phyloP scores from a whole-genome alignment of 2,329 filamentous ascomycete species.

The Byssothecium circinans region DNA sequence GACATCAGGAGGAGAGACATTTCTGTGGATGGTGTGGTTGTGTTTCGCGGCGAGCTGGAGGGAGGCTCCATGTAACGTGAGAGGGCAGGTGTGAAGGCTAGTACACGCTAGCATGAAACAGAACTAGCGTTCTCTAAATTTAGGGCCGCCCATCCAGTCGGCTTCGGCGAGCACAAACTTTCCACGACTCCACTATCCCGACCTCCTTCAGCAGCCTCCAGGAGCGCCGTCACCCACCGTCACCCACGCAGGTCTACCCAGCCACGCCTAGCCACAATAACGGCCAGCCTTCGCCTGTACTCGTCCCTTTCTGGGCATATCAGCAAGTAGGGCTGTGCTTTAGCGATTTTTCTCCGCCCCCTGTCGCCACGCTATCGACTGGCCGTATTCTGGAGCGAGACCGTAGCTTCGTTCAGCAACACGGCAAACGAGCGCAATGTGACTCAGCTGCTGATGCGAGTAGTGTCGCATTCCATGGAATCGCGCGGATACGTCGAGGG shows the following conservation, averaged over 20 bases:
- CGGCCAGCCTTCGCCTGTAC: background rate
- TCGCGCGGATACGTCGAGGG: slow-evolving; percentile 14
- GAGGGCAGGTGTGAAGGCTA: background rate
- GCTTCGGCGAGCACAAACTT: slow-evolving; percentile 1
- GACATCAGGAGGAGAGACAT: background rate
- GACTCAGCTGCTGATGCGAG: slow-evolving; percentile 25
- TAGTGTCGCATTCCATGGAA: slow-evolving; percentile 26
- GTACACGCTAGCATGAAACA: background rate
- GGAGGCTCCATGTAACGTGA: slow-evolving; percentile 2
- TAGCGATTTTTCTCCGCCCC: slow-evolving; percentile 5
- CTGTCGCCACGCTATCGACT: slow-evolving; percentile 33
- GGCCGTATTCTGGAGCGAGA: slow-evolving; percentile 35
- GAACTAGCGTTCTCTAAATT: slow-evolving; percentile 1
- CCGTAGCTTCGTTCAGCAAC: slow-evolving; percentile 27
- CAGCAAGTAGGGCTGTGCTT: slow-evolving; percentile 8
- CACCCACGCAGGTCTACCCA: slow-evolving; percentile 3
- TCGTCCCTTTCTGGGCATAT: slow-evolving; percentile 1
- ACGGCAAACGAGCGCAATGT: slow-evolving; percentile 23
- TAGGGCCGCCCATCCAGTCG: slow-evolving; percentile 1
- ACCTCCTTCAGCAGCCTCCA: background rate
- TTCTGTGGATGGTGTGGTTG: background rate
- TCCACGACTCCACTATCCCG: background rate
- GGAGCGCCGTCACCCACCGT: background rate
- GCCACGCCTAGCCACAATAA: background rate
- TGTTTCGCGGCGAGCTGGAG: slow-evolving; percentile 4